Conservation (phyloP, 352 stramenopile genomes). For the Plasmopara viticola region DNA sequence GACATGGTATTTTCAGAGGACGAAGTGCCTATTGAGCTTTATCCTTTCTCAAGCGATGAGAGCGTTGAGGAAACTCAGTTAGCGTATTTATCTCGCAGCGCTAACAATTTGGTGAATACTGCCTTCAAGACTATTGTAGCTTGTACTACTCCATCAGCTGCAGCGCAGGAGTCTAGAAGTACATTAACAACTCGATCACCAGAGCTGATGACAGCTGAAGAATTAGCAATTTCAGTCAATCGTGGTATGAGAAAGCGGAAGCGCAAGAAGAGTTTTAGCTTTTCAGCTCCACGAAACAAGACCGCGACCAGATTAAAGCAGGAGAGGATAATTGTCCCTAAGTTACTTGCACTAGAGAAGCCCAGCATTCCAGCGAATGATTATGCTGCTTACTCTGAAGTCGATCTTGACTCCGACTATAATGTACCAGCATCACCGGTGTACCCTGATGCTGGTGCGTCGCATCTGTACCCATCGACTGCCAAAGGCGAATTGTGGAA, state of each 20-base stretch:
- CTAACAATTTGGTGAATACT: conserved; percentile 1
- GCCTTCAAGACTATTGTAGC: conserved; percentile 3
- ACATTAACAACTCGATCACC: conserved; percentile 5
- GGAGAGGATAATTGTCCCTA: conserved; percentile 12
- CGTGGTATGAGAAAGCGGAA: conserved; percentile 26
- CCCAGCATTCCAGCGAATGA: conserved; percentile 19
- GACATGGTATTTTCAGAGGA: conserved; percentile 28
- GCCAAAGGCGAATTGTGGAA: conserved; percentile 38
- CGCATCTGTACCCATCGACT: conserved; percentile 35
- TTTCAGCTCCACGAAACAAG: conserved; percentile 20
- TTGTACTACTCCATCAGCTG: conserved; percentile 2
- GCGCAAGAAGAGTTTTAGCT: conserved; percentile 39
- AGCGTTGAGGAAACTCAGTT: conserved; percentile 17
- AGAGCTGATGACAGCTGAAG: conserved; percentile 9
- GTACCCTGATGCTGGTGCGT: conserved; percentile 33
- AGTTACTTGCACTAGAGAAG: conserved; percentile 17
- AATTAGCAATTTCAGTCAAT: conserved; percentile 3
- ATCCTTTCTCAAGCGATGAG: conserved; percentile 29
- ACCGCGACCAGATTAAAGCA: conserved; percentile 11
- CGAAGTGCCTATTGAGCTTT: conserved; percentile 32
- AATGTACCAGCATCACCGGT: conserved; percentile 32
- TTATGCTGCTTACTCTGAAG: conserved; percentile 7
- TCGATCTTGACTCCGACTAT: background rate
- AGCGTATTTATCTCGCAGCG: conserved; percentile 3
- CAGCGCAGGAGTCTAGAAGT: conserved; percentile 2